A percentile compares a stretch with the other conserved stretches of the same genome.
phyloP scores from a whole-genome alignment of 2,329 filamentous ascomycete genomes.

The Diplodia seriata region DNA sequence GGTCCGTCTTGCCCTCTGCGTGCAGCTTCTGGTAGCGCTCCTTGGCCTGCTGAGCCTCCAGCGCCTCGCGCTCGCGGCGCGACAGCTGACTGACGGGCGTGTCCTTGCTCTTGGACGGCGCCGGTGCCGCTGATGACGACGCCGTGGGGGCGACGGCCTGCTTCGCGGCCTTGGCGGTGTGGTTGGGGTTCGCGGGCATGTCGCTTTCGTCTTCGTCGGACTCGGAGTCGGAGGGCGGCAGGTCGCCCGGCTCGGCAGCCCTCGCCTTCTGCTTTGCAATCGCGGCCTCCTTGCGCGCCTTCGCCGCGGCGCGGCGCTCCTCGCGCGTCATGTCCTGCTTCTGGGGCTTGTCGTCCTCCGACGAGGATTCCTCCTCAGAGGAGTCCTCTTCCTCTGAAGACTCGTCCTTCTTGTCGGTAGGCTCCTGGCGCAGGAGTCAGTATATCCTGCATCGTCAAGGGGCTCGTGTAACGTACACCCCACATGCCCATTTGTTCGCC shows the following conservation, averaged over 20 bases:
- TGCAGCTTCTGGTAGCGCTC: slow-evolving; percentile 92
- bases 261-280: slow-evolving; percentile 76
- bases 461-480: slow-evolving; percentile 63
- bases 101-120: slow-evolving; percentile 60
- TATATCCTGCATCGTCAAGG: not conserved
- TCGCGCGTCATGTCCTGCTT: slow-evolving; percentile 75
- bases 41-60: slow-evolving; percentile 86
- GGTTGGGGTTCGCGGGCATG: slow-evolving; percentile 91
- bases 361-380: slow-evolving; percentile 53
- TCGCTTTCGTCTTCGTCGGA: slow-evolving; percentile 65
- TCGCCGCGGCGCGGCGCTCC: slow-evolving; percentile 84
- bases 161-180: slow-evolving; percentile 70
- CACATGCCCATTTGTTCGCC: slow-evolving; percentile 91
- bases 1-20: slow-evolving; percentile 94
- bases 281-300: slow-evolving; percentile 89
- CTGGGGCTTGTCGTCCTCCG: slow-evolving; percentile 49
- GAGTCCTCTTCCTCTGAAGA: slow-evolving; percentile 43
- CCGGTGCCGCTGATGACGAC: slow-evolving; percentile 56
- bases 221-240: slow-evolving; percentile 75
- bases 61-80: slow-evolving; percentile 74
- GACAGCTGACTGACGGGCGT: slow-evolving; percentile 62
- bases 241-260: slow-evolving; percentile 79
- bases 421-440: slow-evolving; percentile 42
- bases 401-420: slow-evolving; percentile 59
- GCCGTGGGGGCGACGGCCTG: slow-evolving; percentile 66